Conservation (phyloP, 2,329 filamentous ascomycete species). For the Fusarium xyrophilum region DNA sequence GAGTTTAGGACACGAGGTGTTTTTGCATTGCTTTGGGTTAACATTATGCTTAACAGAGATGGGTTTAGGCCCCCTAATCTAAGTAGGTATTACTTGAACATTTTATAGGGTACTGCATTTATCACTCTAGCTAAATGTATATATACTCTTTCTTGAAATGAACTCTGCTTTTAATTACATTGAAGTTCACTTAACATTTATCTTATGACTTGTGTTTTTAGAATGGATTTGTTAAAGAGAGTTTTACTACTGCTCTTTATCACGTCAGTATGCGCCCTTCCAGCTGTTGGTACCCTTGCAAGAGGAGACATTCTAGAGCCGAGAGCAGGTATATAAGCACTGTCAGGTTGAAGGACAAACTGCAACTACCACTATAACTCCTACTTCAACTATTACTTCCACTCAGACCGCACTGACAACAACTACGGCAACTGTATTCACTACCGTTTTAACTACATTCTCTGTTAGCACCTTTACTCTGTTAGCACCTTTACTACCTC, state of each 20-base stretch:
- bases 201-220: accelerated
- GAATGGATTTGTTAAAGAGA: not conserved
- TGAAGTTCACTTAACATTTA: not conserved
- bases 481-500: not conserved
- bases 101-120: not conserved
- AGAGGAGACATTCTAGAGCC: not conserved
- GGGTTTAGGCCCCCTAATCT: accelerated
- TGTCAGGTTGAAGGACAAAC: not conserved
- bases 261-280: not conserved
- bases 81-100: not conserved
- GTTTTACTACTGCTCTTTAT: not conserved
- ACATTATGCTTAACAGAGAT: not conserved
- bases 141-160: not conserved
- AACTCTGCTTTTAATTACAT: not conserved
- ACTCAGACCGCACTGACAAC: not conserved
- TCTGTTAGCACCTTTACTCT: not conserved
- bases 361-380: not conserved
- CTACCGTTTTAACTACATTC: not conserved
- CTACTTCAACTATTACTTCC: not conserved
- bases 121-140: not conserved
- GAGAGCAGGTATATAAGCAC: not conserved
- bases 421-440: not conserved
- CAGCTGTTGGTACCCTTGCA: not conserved
- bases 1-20: accelerated
- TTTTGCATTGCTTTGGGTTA: not conserved